A percentile compares a stretch with the other conserved stretches of the same genome.
Evolutionary conservation across 208 protist genomes (phyloP).

Genomic region (Strigomonas culicis): DNA sequence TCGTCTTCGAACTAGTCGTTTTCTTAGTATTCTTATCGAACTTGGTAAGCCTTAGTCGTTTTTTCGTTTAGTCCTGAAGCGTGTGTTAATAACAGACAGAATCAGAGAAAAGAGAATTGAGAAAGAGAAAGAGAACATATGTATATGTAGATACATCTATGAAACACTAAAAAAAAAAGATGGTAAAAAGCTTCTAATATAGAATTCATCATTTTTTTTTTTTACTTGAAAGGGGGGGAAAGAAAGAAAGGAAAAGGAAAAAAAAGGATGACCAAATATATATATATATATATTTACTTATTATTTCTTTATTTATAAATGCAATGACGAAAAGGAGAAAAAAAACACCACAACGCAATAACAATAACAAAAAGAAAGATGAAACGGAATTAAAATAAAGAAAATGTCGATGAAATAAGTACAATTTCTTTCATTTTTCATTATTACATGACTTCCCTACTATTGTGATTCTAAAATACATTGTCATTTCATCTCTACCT

Average conservation of each 20-base stretch:
- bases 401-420: conserved; percentile 12
- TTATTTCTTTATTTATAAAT: not conserved
- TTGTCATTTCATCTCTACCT: not conserved
- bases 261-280: not conserved
- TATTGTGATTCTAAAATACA: not conserved
- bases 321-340: conserved; percentile 21
- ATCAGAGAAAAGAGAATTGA: not conserved
- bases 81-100: not conserved
- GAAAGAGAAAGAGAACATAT: not conserved
- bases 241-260: not conserved
- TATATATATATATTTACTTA: not conserved
- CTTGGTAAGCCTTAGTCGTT: too few species aligned
- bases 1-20: too few species aligned
- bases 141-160: conserved; percentile 5
- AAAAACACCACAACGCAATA: conserved; percentile 1
- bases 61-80: not conserved
- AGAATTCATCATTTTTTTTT: not conserved
- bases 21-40: too few species aligned
- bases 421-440: conserved; percentile 5
- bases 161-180: not conserved
- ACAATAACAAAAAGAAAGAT: conserved; percentile 13
- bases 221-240: not conserved
- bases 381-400: conserved; percentile 13
- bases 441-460: not conserved
- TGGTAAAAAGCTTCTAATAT: not conserved